Base-by-base conservation (phyloP, 83 land plant genomes). In the Picea abies region DNA sequence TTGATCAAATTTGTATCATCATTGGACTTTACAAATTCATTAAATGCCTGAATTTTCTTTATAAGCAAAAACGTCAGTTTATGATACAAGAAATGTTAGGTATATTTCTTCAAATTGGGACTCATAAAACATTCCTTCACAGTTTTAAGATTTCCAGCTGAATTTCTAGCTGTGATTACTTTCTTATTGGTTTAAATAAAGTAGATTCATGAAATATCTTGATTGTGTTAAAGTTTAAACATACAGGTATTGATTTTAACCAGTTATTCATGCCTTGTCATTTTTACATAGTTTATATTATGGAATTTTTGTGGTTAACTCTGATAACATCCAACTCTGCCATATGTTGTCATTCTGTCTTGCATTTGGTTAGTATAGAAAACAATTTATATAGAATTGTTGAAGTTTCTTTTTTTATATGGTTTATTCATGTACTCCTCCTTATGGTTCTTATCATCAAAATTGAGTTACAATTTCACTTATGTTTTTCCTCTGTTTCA, bases 21-120 rank as follows among this genome's bases (percentile, higher is more conserved):
- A 39, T 39, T 73, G 77, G 26, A 58, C n/a, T 44, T 73, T 11
- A n/a, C 77, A 73, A 35, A 23, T 73, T n/a, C 22, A 44, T 73
- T 44, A 52, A 73, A 73, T 73, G 58, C 4, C n/a, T 2, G 25
- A 12, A 41, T 41, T 41, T 19, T 44, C 9, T 26, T 44, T 73
- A 41, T 73, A 52, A 11, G 58, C 12, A 3, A 12, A 52, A 52
- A 52, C 10, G 14, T 11, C 14, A 11, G 58, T 52, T 52, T 52
- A 11, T 3, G 12, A 11, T 52, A 52, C 58, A 11, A 52, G 58
- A 52, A 12, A 52, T 11, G 58, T 11, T 41, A 52, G 58, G 56
- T 20, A 20, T 10, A 19, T 44, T 73, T 73, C 14, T 39, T 73
- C 41, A n/a, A 73, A 37, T 17, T 44, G 39, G 26, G 20, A 52